Base-by-base conservation (phyloP, 1,139 yeast species). In the Candida sp. region DNA sequence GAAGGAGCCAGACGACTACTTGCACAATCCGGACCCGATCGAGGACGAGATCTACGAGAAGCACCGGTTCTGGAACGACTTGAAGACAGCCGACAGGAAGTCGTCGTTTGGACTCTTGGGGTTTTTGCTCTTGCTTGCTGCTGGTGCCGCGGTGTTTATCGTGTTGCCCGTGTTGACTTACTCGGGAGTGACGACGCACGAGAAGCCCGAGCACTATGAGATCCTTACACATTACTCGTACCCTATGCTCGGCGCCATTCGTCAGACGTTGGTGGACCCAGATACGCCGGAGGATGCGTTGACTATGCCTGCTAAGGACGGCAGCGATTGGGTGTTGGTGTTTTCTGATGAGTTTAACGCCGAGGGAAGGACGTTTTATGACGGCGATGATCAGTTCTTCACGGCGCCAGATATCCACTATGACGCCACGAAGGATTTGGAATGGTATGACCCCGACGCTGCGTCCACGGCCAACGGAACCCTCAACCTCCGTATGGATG, bases 21-120 rank as follows among this genome's bases (percentile, higher is more conserved):
- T 92, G 56, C 98, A 92, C 69, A 92, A 92, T 67, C 98, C 98
- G 1, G 97, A 92, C 66, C 97, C 97, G 8, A 87, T 91, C 39
- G 85, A 83, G 43, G 98, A 92, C 67, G 96, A 96, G 25, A 81
- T 85, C 55, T 83, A 86, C 61, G 96, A 90, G 58, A 85, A 82
- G 56, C 80, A 84, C 62, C 70, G 90, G 58, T 81, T 86, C 60
- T 59, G 74, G 54, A 66, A 81, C 57, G 92, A 87, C 64, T 67
- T 86, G 69, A 81, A 83, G 65, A 68, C 77, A 54, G 73, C 86
- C 80, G 90, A 86, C 63, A 76, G 66, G 61, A 73, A 84, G 59
- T 81, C 90, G 42, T 75, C 78, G 56, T 83, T 81, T 56, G 91
- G 85, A 22, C 73, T 80, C 63, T 46, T 80, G 12, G 96, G 96